A percentile compares a stretch with the other conserved stretches of the same genome.
phyloP scores from a whole-genome alignment of 306 rosid genomes.

The Cajanus cajan region DNA sequence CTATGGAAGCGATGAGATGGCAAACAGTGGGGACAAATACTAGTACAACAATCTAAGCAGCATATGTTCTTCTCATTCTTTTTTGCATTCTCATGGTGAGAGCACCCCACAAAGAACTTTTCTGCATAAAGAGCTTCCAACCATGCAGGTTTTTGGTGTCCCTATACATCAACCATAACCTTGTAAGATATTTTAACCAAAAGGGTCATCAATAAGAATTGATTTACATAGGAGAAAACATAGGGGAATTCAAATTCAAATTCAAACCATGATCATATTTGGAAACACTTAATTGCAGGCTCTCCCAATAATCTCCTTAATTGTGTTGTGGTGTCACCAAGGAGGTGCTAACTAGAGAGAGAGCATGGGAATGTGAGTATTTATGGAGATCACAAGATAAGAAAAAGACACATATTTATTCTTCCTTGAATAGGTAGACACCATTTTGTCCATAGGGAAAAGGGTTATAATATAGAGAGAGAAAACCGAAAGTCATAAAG shows the following conservation, averaged over 20 bases:
- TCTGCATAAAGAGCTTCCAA: conserved; percentile 20
- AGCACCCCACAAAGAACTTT: conserved; percentile 8
- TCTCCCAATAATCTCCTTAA: not conserved
- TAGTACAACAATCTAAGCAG: conserved; percentile 18
- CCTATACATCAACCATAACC: not conserved
- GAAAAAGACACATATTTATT: conserved; percentile 4
- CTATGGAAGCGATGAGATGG: conserved; percentile 18
- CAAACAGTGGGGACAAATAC: conserved; percentile 15
- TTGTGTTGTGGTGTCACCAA: not conserved
- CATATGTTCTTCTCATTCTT: conserved; percentile 23
- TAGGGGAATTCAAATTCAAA: too few species aligned
- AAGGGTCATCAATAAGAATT: not conserved
- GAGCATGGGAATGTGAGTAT: conserved; percentile 16
- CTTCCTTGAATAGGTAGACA: conserved; percentile 21
- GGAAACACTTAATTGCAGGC: not conserved
- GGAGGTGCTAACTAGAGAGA: not conserved
- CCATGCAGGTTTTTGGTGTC: conserved; percentile 19
- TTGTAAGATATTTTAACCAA: not conserved
- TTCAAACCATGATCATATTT: conserved; percentile 10
- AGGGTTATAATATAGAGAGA: not conserved
- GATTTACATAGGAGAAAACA: not conserved
- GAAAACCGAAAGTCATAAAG: not conserved
- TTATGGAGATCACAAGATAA: conserved; percentile 16
- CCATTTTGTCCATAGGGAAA: conserved; percentile 8
- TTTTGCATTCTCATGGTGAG: conserved; percentile 13